Evolutionary conservation across 179 eudicot genomes (phyloP).

Genomic region (Patellifolia procumbens): DNA sequence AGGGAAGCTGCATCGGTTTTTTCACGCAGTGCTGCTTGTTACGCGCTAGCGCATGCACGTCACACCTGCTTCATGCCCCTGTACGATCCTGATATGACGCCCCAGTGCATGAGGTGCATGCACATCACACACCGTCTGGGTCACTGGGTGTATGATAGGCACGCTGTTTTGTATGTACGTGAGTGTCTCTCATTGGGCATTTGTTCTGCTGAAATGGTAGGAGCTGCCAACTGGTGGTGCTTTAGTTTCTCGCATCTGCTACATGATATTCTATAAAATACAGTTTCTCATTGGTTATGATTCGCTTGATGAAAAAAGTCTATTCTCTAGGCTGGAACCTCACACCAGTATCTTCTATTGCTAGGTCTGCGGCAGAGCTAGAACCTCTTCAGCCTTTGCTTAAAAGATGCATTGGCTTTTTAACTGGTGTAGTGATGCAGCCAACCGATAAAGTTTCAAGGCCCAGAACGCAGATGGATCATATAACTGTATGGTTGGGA

Average conservation of each 20-base stretch:
- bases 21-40: too few relatives aligned
- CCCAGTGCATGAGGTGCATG: too few relatives aligned
- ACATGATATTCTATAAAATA: neutral
- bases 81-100: too few relatives aligned
- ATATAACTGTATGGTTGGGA: conserved; percentile 87
- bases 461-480: conserved; percentile 83
- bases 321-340: neutral
- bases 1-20: too few relatives aligned
- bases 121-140: too few relatives aligned
- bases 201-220: conserved; percentile 2
- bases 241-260: neutral
- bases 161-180: too few relatives aligned
- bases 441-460: conserved; percentile 51
- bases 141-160: too few relatives aligned
- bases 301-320: neutral
- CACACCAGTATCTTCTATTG: conserved; percentile 16
- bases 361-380: conserved; percentile 72
- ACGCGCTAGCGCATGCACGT: too few relatives aligned
- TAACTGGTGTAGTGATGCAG: conserved; percentile 64
- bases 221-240: conserved; percentile 14
- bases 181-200: conserved; percentile 3
- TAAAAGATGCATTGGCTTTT: conserved; percentile 70
- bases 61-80: too few relatives aligned
- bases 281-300: conserved; percentile 6
- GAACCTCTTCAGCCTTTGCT: conserved; percentile 90